Evolutionary conservation across 2,329 filamentous ascomycete genomes (phyloP).

Genomic region (Anisogramma anomala): DNA sequence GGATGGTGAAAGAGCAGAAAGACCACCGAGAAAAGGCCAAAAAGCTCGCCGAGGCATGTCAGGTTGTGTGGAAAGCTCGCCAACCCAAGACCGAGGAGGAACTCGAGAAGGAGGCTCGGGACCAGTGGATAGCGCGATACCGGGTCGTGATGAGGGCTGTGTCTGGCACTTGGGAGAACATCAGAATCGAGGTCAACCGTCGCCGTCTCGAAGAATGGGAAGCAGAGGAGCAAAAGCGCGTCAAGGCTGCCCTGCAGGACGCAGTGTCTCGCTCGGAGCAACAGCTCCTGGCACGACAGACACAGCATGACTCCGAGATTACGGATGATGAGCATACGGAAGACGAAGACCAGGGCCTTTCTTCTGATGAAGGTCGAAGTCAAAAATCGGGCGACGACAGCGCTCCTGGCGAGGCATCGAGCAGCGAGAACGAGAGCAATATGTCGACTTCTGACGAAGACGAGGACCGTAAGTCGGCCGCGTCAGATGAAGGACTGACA

Average conservation of each 20-base stretch:
- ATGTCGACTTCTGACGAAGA: conserved; percentile 56
- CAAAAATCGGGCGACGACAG: conserved; percentile 21
- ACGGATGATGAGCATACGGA: conserved; percentile 30
- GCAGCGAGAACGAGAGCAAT: conserved; percentile 38
- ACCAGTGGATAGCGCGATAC: conserved; percentile 56
- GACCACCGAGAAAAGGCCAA: conserved; percentile 69
- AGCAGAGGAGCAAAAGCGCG: conserved; percentile 50
- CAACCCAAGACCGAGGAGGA: conserved; percentile 72
- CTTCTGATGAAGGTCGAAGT: conserved; percentile 25
- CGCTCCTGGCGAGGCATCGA: conserved; percentile 25
- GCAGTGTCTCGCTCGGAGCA: conserved; percentile 61
- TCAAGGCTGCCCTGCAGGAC: conserved; percentile 59
- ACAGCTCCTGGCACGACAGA: conserved; percentile 51
- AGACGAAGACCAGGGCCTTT: conserved; percentile 27
- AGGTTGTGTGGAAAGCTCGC: conserved; percentile 61
- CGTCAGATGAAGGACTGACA: conserved; percentile 53
- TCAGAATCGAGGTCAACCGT: conserved; percentile 49
- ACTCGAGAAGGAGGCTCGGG: conserved; percentile 64
- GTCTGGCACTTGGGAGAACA: conserved; percentile 52
- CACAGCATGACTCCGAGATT: conserved; percentile 41
- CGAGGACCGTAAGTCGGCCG: conserved; percentile 38
- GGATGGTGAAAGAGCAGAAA: conserved; percentile 69
- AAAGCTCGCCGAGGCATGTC: conserved; percentile 64
- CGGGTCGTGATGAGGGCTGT: conserved; percentile 54
- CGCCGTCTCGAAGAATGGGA: conserved; percentile 51